Evolutionary conservation across 768 basidiomycete species (phyloP).

Genomic region (Serendipita vermifera): DNA sequence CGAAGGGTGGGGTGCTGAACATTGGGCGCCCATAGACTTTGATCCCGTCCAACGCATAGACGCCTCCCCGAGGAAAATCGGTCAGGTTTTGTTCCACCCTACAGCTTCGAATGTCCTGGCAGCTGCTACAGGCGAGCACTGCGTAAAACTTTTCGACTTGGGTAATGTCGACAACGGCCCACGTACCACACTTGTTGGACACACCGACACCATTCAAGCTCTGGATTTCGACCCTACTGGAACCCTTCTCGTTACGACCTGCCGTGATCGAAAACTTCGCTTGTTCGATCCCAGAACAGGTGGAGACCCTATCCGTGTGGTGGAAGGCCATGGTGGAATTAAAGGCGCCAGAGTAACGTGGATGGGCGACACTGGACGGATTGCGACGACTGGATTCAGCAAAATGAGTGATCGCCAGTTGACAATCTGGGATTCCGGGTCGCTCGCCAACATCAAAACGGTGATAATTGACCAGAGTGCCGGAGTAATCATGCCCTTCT

Average conservation of each 20-base stretch:
- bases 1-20: slow-evolving; percentile 73
- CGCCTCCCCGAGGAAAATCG: slow-evolving; percentile 75
- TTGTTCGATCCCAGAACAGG: slow-evolving; percentile 84
- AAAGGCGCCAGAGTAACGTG: slow-evolving; percentile 82
- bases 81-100: slow-evolving; percentile 89
- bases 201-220: slow-evolving; percentile 79
- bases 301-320: slow-evolving; percentile 62
- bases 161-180: slow-evolving; percentile 50
- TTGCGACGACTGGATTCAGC: slow-evolving; percentile 94
- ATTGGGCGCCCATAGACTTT: slow-evolving; percentile 72
- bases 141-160: slow-evolving; percentile 86
- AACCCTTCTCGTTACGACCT: slow-evolving; percentile 74
- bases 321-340: slow-evolving; percentile 85
- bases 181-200: slow-evolving; percentile 49
- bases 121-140: slow-evolving; percentile 69
- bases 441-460: slow-evolving; percentile 63
- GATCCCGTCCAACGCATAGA: slow-evolving; percentile 73
- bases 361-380: slow-evolving; percentile 79
- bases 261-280: slow-evolving; percentile 81
- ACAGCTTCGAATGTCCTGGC: slow-evolving; percentile 80
- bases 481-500: slow-evolving; percentile 96
- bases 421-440: slow-evolving; percentile 75
- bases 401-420: slow-evolving; percentile 93
- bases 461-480: slow-evolving; percentile 75
- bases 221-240: slow-evolving; percentile 74